A percentile compares a stretch with the other conserved stretches of the same genome.
Conservation (phyloP, 2,329 filamentous ascomycete genomes). For the Pseudogymnoascus sp. region DNA sequence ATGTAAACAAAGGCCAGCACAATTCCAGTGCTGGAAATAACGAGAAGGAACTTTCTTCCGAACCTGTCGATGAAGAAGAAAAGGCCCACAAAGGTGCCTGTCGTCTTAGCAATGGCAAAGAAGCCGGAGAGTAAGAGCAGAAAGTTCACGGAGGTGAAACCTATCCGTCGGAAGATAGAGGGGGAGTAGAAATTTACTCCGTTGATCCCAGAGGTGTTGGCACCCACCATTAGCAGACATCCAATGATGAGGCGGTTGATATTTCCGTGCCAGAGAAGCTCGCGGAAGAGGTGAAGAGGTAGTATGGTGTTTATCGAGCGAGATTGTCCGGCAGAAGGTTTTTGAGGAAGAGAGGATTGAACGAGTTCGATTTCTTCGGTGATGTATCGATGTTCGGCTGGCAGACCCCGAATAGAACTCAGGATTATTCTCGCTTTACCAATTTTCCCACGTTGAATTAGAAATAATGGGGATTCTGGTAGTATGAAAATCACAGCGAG, state of each 20-base stretch:
- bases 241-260: conserved; percentile 18
- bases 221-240: conserved; percentile 20
- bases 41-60: conserved; percentile 6
- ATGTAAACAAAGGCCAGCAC: conserved; percentile 20
- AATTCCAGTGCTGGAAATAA: conserved; percentile 10
- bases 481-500: conserved; percentile 43
- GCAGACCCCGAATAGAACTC: background rate
- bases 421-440: background rate
- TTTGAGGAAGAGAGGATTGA: background rate
- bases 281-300: conserved; percentile 10
- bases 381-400: conserved; percentile 4
- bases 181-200: conserved; percentile 24
- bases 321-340: background rate
- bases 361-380: conserved; percentile 1
- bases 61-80: conserved; percentile 5
- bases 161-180: conserved; percentile 20
- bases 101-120: conserved; percentile 2
- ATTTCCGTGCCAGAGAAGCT: conserved; percentile 20
- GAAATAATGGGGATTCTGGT: conserved; percentile 61
- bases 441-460: conserved; percentile 34
- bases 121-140: conserved; percentile 19
- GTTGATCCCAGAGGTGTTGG: conserved; percentile 22
- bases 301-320: background rate
- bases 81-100: background rate
- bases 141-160: conserved; percentile 18